Evolutionary conservation across 1,284 basidiomycete species (phyloP).

Genomic region (Apiotrichum laibachii): DNA sequence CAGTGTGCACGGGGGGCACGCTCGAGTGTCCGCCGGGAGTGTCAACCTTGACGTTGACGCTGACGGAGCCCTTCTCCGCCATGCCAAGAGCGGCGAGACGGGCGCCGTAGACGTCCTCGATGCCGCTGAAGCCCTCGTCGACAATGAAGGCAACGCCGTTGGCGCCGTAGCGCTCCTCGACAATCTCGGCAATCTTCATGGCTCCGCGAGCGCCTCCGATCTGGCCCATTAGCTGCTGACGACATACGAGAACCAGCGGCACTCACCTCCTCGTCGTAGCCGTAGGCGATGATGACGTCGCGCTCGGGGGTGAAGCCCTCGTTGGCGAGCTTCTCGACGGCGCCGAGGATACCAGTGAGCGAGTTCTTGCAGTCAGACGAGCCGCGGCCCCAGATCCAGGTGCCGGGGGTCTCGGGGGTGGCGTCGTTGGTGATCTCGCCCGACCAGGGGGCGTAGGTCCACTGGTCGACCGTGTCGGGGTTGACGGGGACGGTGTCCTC

Average conservation of each 20-base stretch:
- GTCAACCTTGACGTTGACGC: slow-evolving; percentile 45
- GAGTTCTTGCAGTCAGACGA: slow-evolving; percentile 53
- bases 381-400: slow-evolving; percentile 58
- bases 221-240: slow-evolving; percentile 15
- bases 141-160: slow-evolving; percentile 52
- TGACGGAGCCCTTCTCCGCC: slow-evolving; percentile 54
- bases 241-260: neutral
- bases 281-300: slow-evolving; percentile 54
- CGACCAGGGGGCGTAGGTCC: slow-evolving; percentile 56
- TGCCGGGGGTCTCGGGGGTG: slow-evolving; percentile 41
- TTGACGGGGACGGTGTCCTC: slow-evolving; percentile 57
- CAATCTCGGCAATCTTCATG: slow-evolving; percentile 33
- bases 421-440: slow-evolving; percentile 51
- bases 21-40: slow-evolving; percentile 49
- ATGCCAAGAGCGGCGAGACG: slow-evolving; percentile 51
- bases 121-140: slow-evolving; percentile 54
- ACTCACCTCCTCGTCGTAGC: slow-evolving; percentile 58
- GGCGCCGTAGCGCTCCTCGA: slow-evolving; percentile 49
- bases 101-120: slow-evolving; percentile 41
- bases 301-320: slow-evolving; percentile 53
- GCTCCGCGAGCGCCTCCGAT: slow-evolving; percentile 51
- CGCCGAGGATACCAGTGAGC: slow-evolving; percentile 53
- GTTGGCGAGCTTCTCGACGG: slow-evolving; percentile 54
- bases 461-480: slow-evolving; percentile 52
- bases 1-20: slow-evolving; percentile 50